Base-by-base conservation (phyloP, 805 yeast genomes). In the Wickerhamomyces subpelliculosus region DNA sequence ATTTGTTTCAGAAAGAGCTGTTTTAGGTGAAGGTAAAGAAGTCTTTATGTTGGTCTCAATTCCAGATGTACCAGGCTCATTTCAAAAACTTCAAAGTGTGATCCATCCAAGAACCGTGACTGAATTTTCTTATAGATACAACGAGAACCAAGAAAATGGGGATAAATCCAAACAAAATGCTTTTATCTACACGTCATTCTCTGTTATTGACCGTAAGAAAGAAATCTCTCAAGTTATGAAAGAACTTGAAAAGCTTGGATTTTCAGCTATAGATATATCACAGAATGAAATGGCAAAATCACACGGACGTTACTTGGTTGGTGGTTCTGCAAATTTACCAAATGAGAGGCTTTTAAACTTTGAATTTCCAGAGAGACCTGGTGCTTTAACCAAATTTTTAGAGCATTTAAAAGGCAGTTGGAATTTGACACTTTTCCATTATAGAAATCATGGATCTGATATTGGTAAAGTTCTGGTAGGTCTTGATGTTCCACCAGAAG, bases 311-410 rank as follows among this genome's bases (percentile, higher is more conserved):
- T 94, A 93, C 59, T 68, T 93, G 46, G 95, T 93, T 19, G 99
- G 99, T 41, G 98, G 98, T 41, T 79, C 83, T 43, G 76, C 89
- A 0, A 62, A 69, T 18, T 77, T 84, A 16, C 70, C 75, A 22
- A 72, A 85, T 47, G 99, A 93, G 62, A 78, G 81, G 51, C 62
- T 93, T 26, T 75, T 79, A 49, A 73, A 83, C 35, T 93, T 93
- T 53, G 96, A 88, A 61, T 94, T 93, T 69, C 99, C 99, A 12
- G 99, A 93, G 57, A 80, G 93, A 54, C 97, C 98, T 2, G 95
- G 96, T 34, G 97, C 98, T 1, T 70, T 93, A 53, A 75, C 82
- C 22, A 82, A 75, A 41, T 93, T 93, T 65, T 70, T 93, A 53
- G 73, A 72, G 21, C 71, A 80, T 14, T 62, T 93, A 56, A 76